phyloP scores from a whole-genome alignment of 129 eudicot species.

The Centella asiatica region DNA sequence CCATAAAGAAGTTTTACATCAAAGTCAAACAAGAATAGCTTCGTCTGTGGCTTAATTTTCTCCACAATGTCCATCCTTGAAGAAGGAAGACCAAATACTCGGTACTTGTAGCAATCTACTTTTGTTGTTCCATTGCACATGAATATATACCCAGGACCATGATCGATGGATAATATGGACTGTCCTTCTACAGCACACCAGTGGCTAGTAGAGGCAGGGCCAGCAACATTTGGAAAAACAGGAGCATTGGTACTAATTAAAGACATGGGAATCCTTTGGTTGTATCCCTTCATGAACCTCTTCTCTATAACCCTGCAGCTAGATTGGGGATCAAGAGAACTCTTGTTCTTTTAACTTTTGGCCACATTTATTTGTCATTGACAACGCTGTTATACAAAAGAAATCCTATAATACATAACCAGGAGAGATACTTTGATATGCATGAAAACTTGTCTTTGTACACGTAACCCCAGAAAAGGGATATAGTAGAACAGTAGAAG shows the following conservation, averaged over 20 bases:
- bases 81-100: slow-evolving; percentile 24
- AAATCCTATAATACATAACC: neutral
- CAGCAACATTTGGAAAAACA: neutral
- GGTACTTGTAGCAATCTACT: slow-evolving; percentile 19
- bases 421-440: neutral
- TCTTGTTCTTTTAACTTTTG: neutral
- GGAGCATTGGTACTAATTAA: neutral
- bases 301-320: slow-evolving; percentile 10
- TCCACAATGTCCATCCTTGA: slow-evolving; percentile 6
- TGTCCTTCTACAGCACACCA: neutral
- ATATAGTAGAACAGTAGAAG: too few relatives aligned
- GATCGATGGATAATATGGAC: slow-evolving; percentile 4
- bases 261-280: slow-evolving; percentile 5
- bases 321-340: neutral
- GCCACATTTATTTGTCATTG: neutral
- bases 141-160: slow-evolving; percentile 23
- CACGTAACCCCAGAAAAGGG: neutral
- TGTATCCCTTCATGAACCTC: slow-evolving; percentile 3
- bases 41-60: slow-evolving; percentile 17
- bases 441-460: neutral
- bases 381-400: neutral
- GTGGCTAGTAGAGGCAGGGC: neutral
- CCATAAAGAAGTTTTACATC: slow-evolving; percentile 21
- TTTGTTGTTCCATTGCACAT: slow-evolving; percentile 24
- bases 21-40: slow-evolving; percentile 24